These are phyloP conservation scores for Lepiota subincarnata DNA, from an alignment of 768 basidiomycete species.

Conservation along the genomic window DNA sequence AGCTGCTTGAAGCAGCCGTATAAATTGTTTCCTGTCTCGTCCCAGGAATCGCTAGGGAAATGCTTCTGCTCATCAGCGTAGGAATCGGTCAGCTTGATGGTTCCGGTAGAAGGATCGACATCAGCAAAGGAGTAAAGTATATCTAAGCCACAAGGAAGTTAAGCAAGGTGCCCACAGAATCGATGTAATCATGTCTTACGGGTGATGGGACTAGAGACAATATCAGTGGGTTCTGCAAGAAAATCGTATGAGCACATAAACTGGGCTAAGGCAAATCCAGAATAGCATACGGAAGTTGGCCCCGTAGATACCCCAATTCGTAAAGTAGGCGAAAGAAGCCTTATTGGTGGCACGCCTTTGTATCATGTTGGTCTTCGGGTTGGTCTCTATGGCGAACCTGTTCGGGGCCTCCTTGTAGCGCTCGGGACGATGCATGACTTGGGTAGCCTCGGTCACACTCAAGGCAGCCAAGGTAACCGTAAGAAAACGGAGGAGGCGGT, in stretches of 20 bases:
- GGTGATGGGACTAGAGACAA: conserved; percentile 55
- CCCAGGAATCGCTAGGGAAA: conserved; percentile 69
- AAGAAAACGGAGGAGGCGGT: conserved; percentile 20
- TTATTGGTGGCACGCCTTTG: conserved; percentile 37
- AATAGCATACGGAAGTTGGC: conserved; percentile 53
- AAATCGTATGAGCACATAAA: conserved; percentile 5
- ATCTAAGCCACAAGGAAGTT: conserved; percentile 24
- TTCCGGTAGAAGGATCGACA: conserved; percentile 54
- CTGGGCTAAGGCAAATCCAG: background rate
- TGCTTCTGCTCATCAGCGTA: conserved; percentile 81
- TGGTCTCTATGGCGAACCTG: conserved; percentile 26
- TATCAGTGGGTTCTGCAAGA: conserved; percentile 57
- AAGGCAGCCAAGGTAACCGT: conserved; percentile 23
- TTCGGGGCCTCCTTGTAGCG: conserved; percentile 38
- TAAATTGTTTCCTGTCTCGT: conserved; percentile 69
- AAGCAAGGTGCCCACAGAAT: background rate
- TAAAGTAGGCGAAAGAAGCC: conserved; percentile 49
- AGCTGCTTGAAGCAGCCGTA: conserved; percentile 83
- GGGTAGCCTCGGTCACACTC: conserved; percentile 35
- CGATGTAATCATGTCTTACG: conserved; percentile 36
- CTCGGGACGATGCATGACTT: conserved; percentile 50
- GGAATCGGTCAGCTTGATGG: conserved; percentile 61
- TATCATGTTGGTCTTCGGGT: conserved; percentile 36
- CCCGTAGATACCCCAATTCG: conserved; percentile 64
- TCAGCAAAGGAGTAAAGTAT: conserved; percentile 82